Conservation (phyloP, 768 basidiomycete genomes). For the Boletus vinaceobasis region DNA sequence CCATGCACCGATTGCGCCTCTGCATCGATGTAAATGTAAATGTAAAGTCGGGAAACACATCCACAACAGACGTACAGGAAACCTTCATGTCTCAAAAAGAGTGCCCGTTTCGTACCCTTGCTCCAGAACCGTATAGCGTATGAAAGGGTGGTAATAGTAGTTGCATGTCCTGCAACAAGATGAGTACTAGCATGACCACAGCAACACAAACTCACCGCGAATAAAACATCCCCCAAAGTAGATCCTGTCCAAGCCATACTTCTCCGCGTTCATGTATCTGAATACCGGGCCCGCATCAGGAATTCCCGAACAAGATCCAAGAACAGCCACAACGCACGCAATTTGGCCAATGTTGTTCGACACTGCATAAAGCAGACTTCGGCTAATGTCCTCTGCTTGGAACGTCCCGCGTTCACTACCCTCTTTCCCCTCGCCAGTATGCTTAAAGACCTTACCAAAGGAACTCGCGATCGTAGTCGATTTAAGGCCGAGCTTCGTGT, state of each 20-base stretch:
- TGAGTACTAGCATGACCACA: conserved; percentile 1
- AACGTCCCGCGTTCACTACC: conserved; percentile 63
- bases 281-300: conserved; percentile 16
- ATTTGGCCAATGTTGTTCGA: conserved; percentile 99
- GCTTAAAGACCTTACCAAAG: conserved; percentile 97
- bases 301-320: background rate
- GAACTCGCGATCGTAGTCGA: conserved; percentile 97
- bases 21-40: conserved; percentile 28
- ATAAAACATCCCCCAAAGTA: conserved; percentile 99
- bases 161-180: conserved; percentile 73
- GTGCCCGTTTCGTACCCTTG: conserved; percentile 92
- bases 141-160: conserved; percentile 94
- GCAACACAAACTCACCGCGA: conserved; percentile 59
- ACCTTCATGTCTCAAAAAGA: conserved; percentile 97
- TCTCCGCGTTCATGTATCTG: conserved; percentile 97
- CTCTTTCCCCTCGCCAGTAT: conserved; percentile 48
- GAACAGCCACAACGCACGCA: conserved; percentile 65
- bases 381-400: conserved; percentile 89
- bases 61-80: conserved; percentile 71
- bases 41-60: background rate
- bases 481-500: conserved; percentile 91
- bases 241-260: conserved; percentile 93
- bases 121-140: conserved; percentile 99
- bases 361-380: conserved; percentile 90
- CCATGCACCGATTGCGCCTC: conserved; percentile 96